These are phyloP conservation scores for Leptosphaerulina australis DNA, from an alignment of 2,329 filamentous ascomycete genomes.

Conservation along the genomic window DNA sequence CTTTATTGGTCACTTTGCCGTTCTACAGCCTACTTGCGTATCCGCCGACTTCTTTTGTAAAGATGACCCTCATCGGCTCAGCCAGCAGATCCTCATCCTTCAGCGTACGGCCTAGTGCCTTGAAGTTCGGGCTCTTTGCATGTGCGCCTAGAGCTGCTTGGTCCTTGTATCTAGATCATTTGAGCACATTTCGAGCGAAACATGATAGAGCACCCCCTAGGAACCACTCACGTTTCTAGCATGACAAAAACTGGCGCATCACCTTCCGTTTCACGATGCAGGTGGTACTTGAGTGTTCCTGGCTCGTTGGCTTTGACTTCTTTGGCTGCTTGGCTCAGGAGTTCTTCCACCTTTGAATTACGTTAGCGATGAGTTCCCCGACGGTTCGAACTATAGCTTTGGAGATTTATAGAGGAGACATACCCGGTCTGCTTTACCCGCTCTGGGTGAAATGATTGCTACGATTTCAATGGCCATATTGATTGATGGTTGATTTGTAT, in stretches of 20 bases:
- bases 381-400: too few relatives aligned
- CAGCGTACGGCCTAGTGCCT: constrained; percentile 28
- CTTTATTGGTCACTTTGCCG: neutral
- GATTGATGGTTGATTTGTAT: neutral
- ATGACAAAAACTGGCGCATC: constrained; percentile 38
- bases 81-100: constrained; percentile 41
- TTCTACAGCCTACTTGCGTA: constrained; percentile 21
- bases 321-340: constrained; percentile 32
- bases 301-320: constrained; percentile 43
- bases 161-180: constrained; percentile 38
- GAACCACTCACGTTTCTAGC: constrained; percentile 40
- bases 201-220: too few relatives aligned
- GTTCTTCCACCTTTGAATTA: constrained; percentile 36
- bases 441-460: constrained; percentile 40
- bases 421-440: constrained; percentile 43
- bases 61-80: constrained; percentile 35
- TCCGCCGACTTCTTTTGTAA: constrained; percentile 40
- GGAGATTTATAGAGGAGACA: neutral
- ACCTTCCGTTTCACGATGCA: constrained; percentile 39
- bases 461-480: constrained; percentile 37
- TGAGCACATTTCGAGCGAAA: too few relatives aligned
- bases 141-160: constrained; percentile 36
- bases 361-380: too few relatives aligned
- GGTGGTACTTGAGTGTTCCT: constrained; percentile 41
- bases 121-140: constrained; percentile 31